Conservation (phyloP, 2,329 filamentous ascomycete genomes). For the Calonectria leucothoes region DNA sequence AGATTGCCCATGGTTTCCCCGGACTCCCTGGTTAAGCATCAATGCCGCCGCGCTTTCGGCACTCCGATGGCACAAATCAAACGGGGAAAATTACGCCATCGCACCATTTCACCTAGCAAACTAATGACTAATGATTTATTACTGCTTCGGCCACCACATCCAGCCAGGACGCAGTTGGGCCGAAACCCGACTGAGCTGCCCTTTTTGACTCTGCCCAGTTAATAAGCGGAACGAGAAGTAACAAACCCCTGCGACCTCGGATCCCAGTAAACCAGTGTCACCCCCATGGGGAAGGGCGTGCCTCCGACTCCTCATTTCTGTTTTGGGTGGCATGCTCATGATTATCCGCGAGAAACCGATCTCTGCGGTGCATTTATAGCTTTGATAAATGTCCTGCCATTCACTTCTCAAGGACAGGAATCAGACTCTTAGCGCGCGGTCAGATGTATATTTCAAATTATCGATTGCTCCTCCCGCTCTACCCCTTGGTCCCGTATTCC, state of each 20-base stretch:
- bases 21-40: background rate
- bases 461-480: background rate
- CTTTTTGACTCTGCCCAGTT: background rate
- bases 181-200: background rate
- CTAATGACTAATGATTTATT: background rate
- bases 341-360: background rate
- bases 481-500: background rate
- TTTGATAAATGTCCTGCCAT: too few species aligned
- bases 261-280: background rate
- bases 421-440: too few species aligned
- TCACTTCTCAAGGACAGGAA: background rate
- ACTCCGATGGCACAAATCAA: background rate
- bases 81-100: background rate
- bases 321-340: background rate
- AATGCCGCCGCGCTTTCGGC: background rate
- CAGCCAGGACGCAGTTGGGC: background rate
- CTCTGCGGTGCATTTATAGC: too few species aligned
- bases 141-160: background rate
- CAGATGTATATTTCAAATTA: background rate
- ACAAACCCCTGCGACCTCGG: background rate
- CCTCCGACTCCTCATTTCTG: background rate
- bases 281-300: background rate
- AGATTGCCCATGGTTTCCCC: conserved; percentile 18
- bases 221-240: background rate
- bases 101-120: background rate